phyloP scores from a whole-genome alignment of 768 basidiomycete genomes.

The Lactarius quietus region DNA sequence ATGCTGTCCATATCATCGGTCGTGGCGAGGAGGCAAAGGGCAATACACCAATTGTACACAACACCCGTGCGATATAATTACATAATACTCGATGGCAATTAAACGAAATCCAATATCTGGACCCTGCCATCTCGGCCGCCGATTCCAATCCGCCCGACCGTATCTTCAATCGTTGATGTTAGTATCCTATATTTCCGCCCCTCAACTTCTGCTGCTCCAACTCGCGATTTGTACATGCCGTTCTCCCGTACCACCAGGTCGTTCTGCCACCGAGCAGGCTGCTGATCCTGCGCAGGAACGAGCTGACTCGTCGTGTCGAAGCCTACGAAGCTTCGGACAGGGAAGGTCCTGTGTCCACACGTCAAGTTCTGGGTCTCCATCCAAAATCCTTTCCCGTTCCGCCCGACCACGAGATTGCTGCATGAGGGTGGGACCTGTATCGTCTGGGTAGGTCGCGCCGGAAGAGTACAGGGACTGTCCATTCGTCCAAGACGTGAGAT shows the following conservation, averaged over 20 bases:
- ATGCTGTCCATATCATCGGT: slow-evolving; percentile 57
- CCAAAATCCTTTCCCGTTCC: slow-evolving; percentile 38
- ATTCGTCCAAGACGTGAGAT: not conserved
- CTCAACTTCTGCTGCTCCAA: slow-evolving; percentile 34
- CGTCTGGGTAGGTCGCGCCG: slow-evolving; percentile 27
- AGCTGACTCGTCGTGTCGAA: slow-evolving; percentile 29
- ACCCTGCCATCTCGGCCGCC: slow-evolving; percentile 35
- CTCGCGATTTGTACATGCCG: slow-evolving; percentile 32
- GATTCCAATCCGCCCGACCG: slow-evolving; percentile 35
- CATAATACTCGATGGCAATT: slow-evolving; percentile 9
- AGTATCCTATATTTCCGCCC: slow-evolving; percentile 32
- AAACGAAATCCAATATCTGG: slow-evolving; percentile 35
- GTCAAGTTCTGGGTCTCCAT: slow-evolving; percentile 36
- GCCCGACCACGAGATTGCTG: slow-evolving; percentile 29
- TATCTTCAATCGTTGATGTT: slow-evolving; percentile 34
- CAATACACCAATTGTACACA: not conserved
- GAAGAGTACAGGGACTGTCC: slow-evolving; percentile 31
- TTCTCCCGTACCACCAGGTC: slow-evolving; percentile 29
- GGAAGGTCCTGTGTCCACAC: slow-evolving; percentile 29
- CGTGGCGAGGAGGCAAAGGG: not conserved
- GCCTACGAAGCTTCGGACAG: slow-evolving; percentile 35
- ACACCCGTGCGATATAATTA: not conserved
- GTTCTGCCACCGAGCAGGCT: slow-evolving; percentile 21
- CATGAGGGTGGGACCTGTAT: slow-evolving; percentile 32
- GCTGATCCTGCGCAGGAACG: slow-evolving; percentile 15